Base-by-base conservation (phyloP, 108 stramenopile genomes). In the Skeletonema menzelii region DNA sequence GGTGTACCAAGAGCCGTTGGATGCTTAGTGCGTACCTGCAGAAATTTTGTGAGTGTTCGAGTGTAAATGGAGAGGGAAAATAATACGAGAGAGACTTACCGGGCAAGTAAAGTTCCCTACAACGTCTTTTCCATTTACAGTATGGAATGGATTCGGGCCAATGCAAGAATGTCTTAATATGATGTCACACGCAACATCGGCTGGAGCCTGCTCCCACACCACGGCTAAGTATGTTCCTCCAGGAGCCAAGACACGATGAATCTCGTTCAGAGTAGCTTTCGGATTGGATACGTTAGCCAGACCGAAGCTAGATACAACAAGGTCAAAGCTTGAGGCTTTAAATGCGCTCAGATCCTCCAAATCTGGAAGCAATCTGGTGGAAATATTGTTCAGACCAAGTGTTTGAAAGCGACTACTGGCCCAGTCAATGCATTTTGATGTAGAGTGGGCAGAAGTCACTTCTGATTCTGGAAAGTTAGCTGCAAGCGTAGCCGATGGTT, bases 171-270 rank as follows among this genome's bases (percentile, higher is more conserved):
- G 34, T 37, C 72, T 73, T 15, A 79, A 30, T 32, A 79, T 73
- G 31, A 74, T 79, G 38, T 79, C 78, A 38, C 42, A 55, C 12
- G 71, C 78, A 13, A 55, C 56, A 22, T 79, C 78, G 4, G 73
- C 78, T 5, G 78, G 65, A 14, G 70, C 32, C 12, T 76, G 69
- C 55, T 84, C 83, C 83, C 78, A 84, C 1, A 80, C 74, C 31
- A 67, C 67, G 4, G 53, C 60, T 10, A 84, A 28, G 22, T 76
- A 58, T 10, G 75, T 38, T 2, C 83, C 83, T n/a, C 83, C 83
- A 65, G 79, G 79, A 44, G 71, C 76, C 3, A 84, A 49, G 27
- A 84, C 75, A 44, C 83, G 69, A 30, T 67, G 67, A 8, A 80
- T 67, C 64, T 84, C 83, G 5, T 75, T 19, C 2, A 84, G 57